Percentiles rank a stretch among this genome's conserved stretches.
These are phyloP conservation scores for Eucalyptus sp. DNA, from an alignment of 345 rosid species.

Conservation along the genomic window DNA sequence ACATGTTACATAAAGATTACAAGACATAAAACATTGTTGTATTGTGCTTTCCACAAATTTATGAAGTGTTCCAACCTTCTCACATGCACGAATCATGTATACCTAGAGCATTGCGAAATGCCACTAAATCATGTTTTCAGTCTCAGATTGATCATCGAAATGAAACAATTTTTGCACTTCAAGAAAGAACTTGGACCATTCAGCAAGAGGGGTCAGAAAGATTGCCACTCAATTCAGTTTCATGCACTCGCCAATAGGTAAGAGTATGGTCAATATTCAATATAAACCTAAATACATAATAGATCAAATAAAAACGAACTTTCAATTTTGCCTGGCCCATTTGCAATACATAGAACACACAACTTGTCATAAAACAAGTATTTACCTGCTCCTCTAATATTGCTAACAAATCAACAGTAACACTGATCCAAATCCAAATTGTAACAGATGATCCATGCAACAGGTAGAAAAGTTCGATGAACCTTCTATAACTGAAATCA, in stretches of 20 bases:
- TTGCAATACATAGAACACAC: neutral
- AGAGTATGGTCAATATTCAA: neutral
- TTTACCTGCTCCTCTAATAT: neutral
- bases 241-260: neutral
- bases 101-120: neutral
- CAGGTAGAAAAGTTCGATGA: neutral
- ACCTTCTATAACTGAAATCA: neutral
- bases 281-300: neutral
- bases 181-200: neutral
- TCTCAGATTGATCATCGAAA: neutral
- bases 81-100: neutral
- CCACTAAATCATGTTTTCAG: neutral
- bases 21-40: neutral
- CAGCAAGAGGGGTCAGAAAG: neutral
- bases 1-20: neutral
- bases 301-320: neutral
- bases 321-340: neutral
- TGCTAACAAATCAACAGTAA: neutral
- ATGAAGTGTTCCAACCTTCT: neutral
- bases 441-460: neutral
- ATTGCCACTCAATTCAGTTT: neutral
- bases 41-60: neutral
- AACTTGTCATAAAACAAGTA: neutral
- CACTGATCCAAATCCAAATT: neutral
- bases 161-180: neutral